Evolutionary conservation across 371 early-diverging fungal species (phyloP), one percentile per base, ranked within the genome.

Genomic region (Mucor irregularis): DNA sequence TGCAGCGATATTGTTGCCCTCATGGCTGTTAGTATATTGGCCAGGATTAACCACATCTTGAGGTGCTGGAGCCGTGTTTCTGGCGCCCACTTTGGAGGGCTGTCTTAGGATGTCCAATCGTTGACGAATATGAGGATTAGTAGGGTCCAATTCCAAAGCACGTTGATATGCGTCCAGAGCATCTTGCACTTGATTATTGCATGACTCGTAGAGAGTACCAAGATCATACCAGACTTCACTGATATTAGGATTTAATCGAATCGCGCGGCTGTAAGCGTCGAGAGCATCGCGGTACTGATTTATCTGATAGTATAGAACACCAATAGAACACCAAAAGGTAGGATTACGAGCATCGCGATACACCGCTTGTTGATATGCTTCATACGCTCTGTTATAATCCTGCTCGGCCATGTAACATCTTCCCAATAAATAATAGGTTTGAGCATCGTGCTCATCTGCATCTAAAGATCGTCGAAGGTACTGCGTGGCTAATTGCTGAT

Each of bases 281-380:
- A 97, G 73, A 0, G 98, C 96, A 68, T 97, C 97, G 24, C 93
- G 79, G 68, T 89, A 94, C 74, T 93, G 97, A 56, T 88, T 90
- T 53, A 95, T 95, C 64, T 95, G 92, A 74, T 87, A 96, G 66
- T 97, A 97, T 0, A 97, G 77, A 0, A 96, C 93, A 50, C 98
- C 98, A 56, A 97, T 97, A 3, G 95, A 94, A 69, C 96, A 96
- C 98, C 98, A 97, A 62, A 94, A 95, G 1, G 88, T 90, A 5
- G 98, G 94, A 58, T 97, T 96, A 42, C 87, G 86, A 29, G 88
- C 87, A 64, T 97, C 96, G 44, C 92, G 88, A 65, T 92, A 85
- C 16, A 97, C 97, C 9, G 97, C 97, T 61, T 96, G 91, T 79
- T 97, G 97, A 68, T 96, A 97, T 0, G 94, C 90, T 45, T 96